Evolutionary conservation across 305 asterid genomes (phyloP), one percentile per base, ranked within the genome.

Genomic region (Fraxinus floribunda): DNA sequence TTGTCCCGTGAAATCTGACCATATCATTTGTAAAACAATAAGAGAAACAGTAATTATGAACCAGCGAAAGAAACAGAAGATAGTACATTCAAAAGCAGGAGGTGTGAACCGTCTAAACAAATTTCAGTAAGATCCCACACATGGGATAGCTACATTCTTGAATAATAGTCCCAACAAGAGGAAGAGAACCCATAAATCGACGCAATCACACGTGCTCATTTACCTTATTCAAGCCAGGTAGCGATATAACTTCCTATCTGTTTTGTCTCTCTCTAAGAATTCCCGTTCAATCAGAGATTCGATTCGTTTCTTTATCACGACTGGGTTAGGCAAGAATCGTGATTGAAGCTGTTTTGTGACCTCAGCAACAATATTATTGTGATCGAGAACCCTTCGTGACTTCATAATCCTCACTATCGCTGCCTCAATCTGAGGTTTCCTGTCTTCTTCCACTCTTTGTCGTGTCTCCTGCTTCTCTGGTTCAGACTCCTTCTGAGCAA

Each of bases 321-420:
- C 87, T 9, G 87, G 87, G 79, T 84, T 84, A 38, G 87, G 83
- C 57, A 84, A 70, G 85, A 84, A 84, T 35, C 87, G 73, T 11
- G 85, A 81, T 78, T 84, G 85, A 10, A 84, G 79, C 85, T 84
- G 87, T 75, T 84, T 84, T 3, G 87, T 84, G 7, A 84, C 87
- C 64, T 84, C 87, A 3, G 87, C 82, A 77, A 84, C 87, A 55
- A 84, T 72, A 30, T 84, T 84, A 62, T 84, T 84, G 76, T 84
- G 87, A 78, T 81, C 85, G 7, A 84, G 78, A 81, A 84, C 87
- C 80, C 85, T 76, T 22, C 87, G 80, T 26, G 87, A 80, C 66
- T 84, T 84, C 87, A 84, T 84, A 62, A 84, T 81, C 72, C 87
- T 77, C 76, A 84, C 87, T 49, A 84, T 81, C 60, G 87, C 87